These are phyloP conservation scores for Taphrina communis DNA, from an alignment of 1,139 yeast species.

Conservation along the genomic window DNA sequence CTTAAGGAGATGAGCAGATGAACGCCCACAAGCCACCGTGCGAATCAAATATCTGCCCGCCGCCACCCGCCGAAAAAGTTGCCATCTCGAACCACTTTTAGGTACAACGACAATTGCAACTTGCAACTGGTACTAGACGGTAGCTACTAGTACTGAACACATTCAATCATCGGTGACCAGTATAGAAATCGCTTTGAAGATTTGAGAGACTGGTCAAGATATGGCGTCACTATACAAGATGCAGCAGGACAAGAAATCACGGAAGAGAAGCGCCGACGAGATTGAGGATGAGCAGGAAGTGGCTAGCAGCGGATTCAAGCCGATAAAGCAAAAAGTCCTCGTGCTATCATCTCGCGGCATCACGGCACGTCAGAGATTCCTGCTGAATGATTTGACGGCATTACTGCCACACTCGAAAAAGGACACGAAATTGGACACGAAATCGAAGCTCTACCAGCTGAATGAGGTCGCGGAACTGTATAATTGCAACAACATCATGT, in stretches of 20 bases:
- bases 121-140: too few species aligned
- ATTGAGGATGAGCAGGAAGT: slow-evolving; percentile 50
- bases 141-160: too few species aligned
- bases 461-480: slow-evolving; percentile 96
- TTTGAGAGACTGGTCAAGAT: too few species aligned
- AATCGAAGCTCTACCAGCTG: slow-evolving; percentile 82
- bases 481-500: slow-evolving; percentile 93
- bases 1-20: too few species aligned
- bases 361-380: slow-evolving; percentile 82
- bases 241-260: slow-evolving; percentile 31
- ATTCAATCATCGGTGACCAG: neutral
- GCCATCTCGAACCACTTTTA: neutral
- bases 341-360: slow-evolving; percentile 94
- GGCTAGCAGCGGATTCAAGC: slow-evolving; percentile 35
- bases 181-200: too few species aligned
- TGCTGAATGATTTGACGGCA: slow-evolving; percentile 77
- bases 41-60: slow-evolving; percentile 5
- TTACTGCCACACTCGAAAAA: slow-evolving; percentile 94
- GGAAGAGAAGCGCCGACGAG: slow-evolving; percentile 39
- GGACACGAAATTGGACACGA: slow-evolving; percentile 94
- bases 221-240: slow-evolving; percentile 41
- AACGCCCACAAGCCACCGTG: neutral
- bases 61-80: slow-evolving; percentile 10
- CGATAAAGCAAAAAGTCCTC: slow-evolving; percentile 80
- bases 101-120: too few species aligned